These are phyloP conservation scores for Groenewaldozyma salmanticensis DNA, from an alignment of 805 yeast species.

Conservation along the genomic window DNA sequence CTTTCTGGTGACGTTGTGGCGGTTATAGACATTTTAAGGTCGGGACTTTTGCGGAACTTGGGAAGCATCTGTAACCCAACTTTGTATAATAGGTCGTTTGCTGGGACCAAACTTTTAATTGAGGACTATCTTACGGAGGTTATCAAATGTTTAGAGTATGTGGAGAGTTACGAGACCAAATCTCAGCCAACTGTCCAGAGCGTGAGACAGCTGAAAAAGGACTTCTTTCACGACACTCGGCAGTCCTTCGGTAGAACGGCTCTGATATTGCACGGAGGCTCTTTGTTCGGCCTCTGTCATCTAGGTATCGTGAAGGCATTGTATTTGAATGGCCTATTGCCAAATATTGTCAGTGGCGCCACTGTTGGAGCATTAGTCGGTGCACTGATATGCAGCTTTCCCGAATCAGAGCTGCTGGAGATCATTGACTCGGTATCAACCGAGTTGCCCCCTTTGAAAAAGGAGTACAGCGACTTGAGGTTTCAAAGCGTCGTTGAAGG, in stretches of 20 bases:
- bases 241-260: slow-evolving; percentile 90
- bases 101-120: slow-evolving; percentile 82
- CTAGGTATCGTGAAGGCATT: slow-evolving; percentile 84
- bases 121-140: slow-evolving; percentile 82
- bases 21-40: slow-evolving; percentile 59
- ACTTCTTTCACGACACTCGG: slow-evolving; percentile 75
- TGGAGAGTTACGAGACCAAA: slow-evolving; percentile 32
- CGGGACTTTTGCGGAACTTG: slow-evolving; percentile 81
- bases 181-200: slow-evolving; percentile 3
- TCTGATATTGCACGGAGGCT: slow-evolving; percentile 85
- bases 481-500: slow-evolving; percentile 53
- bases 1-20: slow-evolving; percentile 44
- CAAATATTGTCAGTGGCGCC: slow-evolving; percentile 80
- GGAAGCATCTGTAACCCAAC: slow-evolving; percentile 80
- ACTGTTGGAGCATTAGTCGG: slow-evolving; percentile 94
- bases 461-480: slow-evolving; percentile 14
- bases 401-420: slow-evolving; percentile 50
- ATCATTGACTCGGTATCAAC: slow-evolving; percentile 27
- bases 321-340: slow-evolving; percentile 64
- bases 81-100: slow-evolving; percentile 68
- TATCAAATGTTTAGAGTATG: slow-evolving; percentile 50
- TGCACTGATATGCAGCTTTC: slow-evolving; percentile 65
- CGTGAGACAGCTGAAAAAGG: slow-evolving; percentile 44
- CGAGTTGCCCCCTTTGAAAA: slow-evolving; percentile 16
- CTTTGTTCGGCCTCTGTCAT: slow-evolving; percentile 88